Evolutionary conservation across 768 basidiomycete genomes (phyloP), one percentile per base, ranked within the genome.

Genomic region (Collybia sordida): DNA sequence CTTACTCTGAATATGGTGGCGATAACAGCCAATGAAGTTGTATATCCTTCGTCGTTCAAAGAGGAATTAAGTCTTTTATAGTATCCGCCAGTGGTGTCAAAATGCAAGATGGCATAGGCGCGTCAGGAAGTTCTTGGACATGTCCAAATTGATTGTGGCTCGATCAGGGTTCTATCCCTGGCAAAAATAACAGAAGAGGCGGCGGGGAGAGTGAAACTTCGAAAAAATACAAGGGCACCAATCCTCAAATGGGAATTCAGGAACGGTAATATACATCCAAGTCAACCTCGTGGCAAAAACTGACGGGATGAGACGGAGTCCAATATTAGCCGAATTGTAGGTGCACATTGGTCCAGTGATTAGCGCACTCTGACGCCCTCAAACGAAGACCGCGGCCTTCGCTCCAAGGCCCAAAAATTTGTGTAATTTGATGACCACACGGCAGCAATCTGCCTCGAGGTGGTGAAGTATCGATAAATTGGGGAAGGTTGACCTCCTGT

Each of bases 271-370:
- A 39, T 27, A 28, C 38, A 41, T 48, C 36, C 25, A 36, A 47
- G 9, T 19, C 57, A 53, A 44, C 47, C 56, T 47, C 48, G 51
- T 47, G 48, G 53, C 52, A 18, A 42, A 11, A 19, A 23, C 23
- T 38, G 42, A 41, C 36, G 15, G 44, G 19, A 21, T 50, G 7
- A 27, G 43, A 24, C 17, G 25, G 6, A 37, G 31, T 3, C 9
- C 31, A 31, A 31, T 31, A 14, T 12, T 21, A 41, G 38, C 47
- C 38, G 39, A 41, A 19, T n/a, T 41, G 50, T 50, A 41, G 51
- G 51, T 34, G 43, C 34, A 11, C 28, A 34, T 55, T 49, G 49
- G 46, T 47, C 53, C 51, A 55, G n/a, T 47, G 50, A 52, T 49
- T 31, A 39, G 12, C 18, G 24, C 27, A 38, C 24, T 18, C 27